Evolutionary conservation across 1,284 basidiomycete genomes (phyloP).

Genomic region (Rhodotorula sp.): DNA sequence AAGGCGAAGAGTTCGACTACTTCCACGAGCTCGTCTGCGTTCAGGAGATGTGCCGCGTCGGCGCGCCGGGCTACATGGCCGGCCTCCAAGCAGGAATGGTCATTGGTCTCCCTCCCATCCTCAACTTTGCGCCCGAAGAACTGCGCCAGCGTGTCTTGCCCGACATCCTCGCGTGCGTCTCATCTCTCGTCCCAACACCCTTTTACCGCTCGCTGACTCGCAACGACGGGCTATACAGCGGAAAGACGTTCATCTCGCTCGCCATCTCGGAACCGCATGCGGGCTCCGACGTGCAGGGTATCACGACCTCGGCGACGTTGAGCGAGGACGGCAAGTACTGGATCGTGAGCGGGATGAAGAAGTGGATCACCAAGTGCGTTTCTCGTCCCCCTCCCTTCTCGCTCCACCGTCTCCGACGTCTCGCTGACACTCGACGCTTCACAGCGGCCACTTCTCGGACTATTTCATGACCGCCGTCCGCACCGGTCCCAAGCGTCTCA

Average conservation of each 20-base stretch:
- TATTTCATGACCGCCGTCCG: conserved; percentile 43
- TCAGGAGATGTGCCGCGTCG: conserved; percentile 76
- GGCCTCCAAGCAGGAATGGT: conserved; percentile 71
- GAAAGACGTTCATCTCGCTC: conserved; percentile 76
- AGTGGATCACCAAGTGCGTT: conserved; percentile 54
- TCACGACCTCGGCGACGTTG: conserved; percentile 72
- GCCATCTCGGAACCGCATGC: conserved; percentile 87
- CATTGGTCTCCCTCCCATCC: conserved; percentile 71
- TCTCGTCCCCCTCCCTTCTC: not conserved
- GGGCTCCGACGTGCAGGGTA: conserved; percentile 47
- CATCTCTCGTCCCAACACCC: conserved; percentile 47
- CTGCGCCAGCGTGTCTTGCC: conserved; percentile 75
- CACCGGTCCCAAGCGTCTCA: conserved; percentile 50
- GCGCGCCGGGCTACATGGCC: conserved; percentile 62
- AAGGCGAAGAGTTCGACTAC: conserved; percentile 84
- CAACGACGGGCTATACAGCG: conserved; percentile 51
- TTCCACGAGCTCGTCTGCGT: conserved; percentile 78
- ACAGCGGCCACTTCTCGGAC: conserved; percentile 27
- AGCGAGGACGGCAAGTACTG: conserved; percentile 59
- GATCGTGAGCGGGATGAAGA: conserved; percentile 65
- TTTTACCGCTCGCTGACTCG: conserved; percentile 49
- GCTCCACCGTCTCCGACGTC: not conserved
- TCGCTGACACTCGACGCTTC: not conserved
- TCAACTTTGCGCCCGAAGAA: conserved; percentile 73
- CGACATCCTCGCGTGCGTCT: conserved; percentile 63